These are phyloP conservation scores for Trichosanthes cucumerina DNA, from an alignment of 306 rosid genomes.

Conservation along the genomic window DNA sequence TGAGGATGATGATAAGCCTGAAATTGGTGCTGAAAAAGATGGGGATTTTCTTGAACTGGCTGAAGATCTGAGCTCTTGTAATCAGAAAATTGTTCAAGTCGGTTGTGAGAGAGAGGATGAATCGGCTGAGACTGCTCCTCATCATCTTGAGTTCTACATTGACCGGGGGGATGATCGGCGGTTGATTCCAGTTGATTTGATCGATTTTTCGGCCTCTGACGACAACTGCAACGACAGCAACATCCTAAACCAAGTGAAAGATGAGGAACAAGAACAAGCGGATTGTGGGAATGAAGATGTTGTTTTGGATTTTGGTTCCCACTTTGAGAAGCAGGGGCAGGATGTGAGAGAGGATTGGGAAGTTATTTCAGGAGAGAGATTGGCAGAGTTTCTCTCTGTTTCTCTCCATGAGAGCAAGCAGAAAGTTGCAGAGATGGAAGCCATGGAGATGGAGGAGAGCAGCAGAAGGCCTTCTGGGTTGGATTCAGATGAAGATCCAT, in stretches of 20 bases:
- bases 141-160: slow-evolving; percentile 78
- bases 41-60: neutral
- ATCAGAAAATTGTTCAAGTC: slow-evolving; percentile 11
- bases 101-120: slow-evolving; percentile 14
- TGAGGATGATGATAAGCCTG: slow-evolving; percentile 31
- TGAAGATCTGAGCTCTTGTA: neutral
- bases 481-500: slow-evolving; percentile 5
- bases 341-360: slow-evolving; percentile 59
- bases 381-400: neutral
- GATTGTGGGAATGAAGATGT: slow-evolving; percentile 39
- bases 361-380: slow-evolving; percentile 30
- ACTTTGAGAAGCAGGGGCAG: slow-evolving; percentile 27
- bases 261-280: slow-evolving; percentile 36
- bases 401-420: neutral
- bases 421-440: slow-evolving; percentile 18
- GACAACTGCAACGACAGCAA: neutral
- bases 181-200: slow-evolving; percentile 72
- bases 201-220: slow-evolving; percentile 19
- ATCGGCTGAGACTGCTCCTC: slow-evolving; percentile 24
- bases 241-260: slow-evolving; percentile 17
- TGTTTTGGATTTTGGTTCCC: slow-evolving; percentile 64
- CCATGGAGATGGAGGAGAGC: slow-evolving; percentile 12
- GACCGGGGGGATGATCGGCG: slow-evolving; percentile 53
- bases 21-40: slow-evolving; percentile 21
- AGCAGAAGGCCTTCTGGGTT: slow-evolving; percentile 16